Percentiles rank a stretch among this genome's conserved stretches.
Conservation (phyloP, 176 grass and related monocot species). For the Musa schizocarpa region DNA sequence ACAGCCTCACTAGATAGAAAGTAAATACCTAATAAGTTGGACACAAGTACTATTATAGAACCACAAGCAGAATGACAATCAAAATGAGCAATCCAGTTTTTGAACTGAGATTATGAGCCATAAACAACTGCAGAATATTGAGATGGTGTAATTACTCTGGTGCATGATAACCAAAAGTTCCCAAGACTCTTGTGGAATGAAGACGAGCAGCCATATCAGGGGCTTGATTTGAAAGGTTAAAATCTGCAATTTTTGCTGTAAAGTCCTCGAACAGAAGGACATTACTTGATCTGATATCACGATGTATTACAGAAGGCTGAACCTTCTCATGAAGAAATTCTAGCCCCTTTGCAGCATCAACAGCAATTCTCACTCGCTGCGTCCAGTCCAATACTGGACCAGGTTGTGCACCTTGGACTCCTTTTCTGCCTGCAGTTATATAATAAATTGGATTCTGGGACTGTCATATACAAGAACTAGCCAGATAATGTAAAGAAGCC, state of each 20-base stretch:
- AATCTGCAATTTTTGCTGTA: conserved; percentile 67
- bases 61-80: no score
- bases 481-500: not conserved
- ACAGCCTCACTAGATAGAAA: no score
- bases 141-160: no score
- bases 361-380: conserved; percentile 57
- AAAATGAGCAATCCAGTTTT: no score
- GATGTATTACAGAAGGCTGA: conserved; percentile 59
- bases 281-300: conserved; percentile 71
- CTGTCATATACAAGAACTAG: not conserved
- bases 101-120: no score
- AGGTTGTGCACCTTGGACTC: conserved; percentile 57
- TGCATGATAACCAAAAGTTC: conserved; percentile 55
- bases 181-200: conserved; percentile 60
- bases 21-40: no score
- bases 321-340: conserved; percentile 67
- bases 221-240: conserved; percentile 65
- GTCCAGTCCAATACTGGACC: conserved; percentile 62
- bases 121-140: no score
- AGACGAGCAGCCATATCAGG: conserved; percentile 71
- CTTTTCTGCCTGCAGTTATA: conserved; percentile 45
- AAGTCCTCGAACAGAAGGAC: conserved; percentile 62
- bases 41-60: no score
- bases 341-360: conserved; percentile 61
- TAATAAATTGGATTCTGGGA: conserved; percentile 5